Evolutionary conservation across 305 asterid genomes (phyloP), one percentile per base, ranked within the genome.

Genomic region (Fraxinus velutina): DNA sequence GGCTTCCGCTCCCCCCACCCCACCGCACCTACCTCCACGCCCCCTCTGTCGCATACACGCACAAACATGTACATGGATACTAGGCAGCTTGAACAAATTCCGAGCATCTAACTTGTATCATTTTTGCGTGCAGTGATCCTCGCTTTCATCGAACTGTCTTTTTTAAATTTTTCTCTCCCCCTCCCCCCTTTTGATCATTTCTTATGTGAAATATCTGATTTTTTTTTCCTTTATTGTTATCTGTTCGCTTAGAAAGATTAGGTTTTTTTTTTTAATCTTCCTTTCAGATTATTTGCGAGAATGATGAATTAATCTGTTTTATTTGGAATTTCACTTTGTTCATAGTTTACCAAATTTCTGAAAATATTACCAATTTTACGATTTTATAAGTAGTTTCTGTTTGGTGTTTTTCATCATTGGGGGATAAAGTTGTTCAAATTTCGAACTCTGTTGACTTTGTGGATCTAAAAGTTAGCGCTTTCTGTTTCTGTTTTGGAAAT

Each of bases 101-200:
- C 78, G 83, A 84, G 85, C 87, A 77, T 78, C 80, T 78, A 10
- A 82, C 83, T 80, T 77, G 62, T 37, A 21, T 87, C 86, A 87
- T 87, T 87, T 50, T 84, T 83, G 88, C 89, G 81, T 84, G 89
- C 83, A 87, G 85, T 87, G 89, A 81, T 87, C 83, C 89, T 50
- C 33, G 22, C 17, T 42, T 47, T 29, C 79, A 22, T 21, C 32
- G 33, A 2, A 30, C 15, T 62, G 64, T n/a, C 55, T 19, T 15
- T 50, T 6, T 19, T 21, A 21, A 17, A 12, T 34, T 10, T 13
- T 1, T 4, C 27, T 4, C 30, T 55, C 32, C n/a, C n/a, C 15
- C 17, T 13, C 57, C 57, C 17, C 17, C 19, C 15, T 32, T 52
- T 50, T 52, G 10, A 29, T 30, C 17, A 47, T 52, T 64, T 6